Evolutionary conservation across 2,329 filamentous ascomycete genomes (phyloP).

Genomic region (Aspergillus sp.): DNA sequence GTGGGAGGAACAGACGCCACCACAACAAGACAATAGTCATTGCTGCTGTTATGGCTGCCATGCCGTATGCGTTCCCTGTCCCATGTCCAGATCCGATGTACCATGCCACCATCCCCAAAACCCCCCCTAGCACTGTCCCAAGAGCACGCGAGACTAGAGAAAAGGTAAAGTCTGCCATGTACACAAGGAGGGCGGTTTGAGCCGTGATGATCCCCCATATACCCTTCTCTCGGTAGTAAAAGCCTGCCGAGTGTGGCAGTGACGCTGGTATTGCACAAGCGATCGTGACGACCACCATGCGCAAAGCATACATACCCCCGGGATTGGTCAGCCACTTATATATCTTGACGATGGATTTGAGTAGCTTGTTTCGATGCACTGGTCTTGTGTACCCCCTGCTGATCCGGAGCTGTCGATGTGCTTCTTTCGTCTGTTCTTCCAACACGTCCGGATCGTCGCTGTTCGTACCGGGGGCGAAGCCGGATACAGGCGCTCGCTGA

Average conservation of each 20-base stretch:
- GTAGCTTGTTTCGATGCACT: constrained; percentile 23
- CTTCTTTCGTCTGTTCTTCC: constrained; percentile 34
- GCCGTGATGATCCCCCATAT: constrained; percentile 55
- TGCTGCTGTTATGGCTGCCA: constrained; percentile 43
- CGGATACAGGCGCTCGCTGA: constrained; percentile 19
- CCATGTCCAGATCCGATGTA: constrained; percentile 53
- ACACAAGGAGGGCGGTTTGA: constrained; percentile 49
- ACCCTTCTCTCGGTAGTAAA: constrained; percentile 54
- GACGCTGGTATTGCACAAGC: constrained; percentile 44
- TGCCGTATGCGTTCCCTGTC: constrained; percentile 50
- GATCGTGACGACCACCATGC: constrained; percentile 50
- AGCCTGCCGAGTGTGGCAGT: constrained; percentile 46
- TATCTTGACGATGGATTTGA: constrained; percentile 22
- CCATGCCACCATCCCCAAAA: constrained; percentile 50
- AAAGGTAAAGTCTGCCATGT: constrained; percentile 53
- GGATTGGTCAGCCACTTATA: constrained; percentile 43
- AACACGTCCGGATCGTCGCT: constrained; percentile 24
- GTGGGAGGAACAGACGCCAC: constrained; percentile 33
- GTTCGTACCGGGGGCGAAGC: constrained; percentile 4
- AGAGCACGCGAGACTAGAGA: constrained; percentile 42
- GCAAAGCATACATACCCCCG: constrained; percentile 48
- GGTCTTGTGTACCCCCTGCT: constrained; percentile 27
- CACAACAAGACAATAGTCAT: constrained; percentile 35
- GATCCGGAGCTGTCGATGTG: constrained; percentile 36
- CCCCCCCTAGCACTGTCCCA: constrained; percentile 50